Evolutionary conservation across 2,329 filamentous ascomycete genomes (phyloP).

Genomic region (Colletotrichum sp.): DNA sequence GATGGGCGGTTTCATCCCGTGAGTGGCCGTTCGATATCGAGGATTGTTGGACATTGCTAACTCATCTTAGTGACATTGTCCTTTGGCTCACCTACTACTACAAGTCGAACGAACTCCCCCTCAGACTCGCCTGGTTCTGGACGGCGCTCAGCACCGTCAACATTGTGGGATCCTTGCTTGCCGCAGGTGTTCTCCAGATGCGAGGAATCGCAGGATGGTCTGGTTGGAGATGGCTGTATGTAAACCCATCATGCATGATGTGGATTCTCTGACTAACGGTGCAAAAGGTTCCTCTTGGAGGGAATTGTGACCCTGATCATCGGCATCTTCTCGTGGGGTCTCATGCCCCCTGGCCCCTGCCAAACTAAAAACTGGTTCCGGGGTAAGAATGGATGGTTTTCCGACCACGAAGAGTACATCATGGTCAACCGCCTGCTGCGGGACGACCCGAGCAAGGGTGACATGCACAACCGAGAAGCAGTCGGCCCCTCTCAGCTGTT

Average conservation of each 20-base stretch:
- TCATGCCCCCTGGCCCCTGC: conserved; percentile 51
- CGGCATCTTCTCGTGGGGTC: conserved; percentile 47
- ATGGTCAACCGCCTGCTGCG: conserved; percentile 65
- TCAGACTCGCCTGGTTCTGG: conserved; percentile 35
- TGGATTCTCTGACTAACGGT: background rate
- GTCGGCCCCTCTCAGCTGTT: conserved; percentile 51
- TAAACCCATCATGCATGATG: background rate
- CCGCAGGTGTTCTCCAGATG: conserved; percentile 37
- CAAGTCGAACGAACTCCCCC: conserved; percentile 33
- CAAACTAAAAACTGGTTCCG: conserved; percentile 62
- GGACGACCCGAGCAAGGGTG: conserved; percentile 65
- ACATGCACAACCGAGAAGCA: conserved; percentile 63
- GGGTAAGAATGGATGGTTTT: conserved; percentile 66
- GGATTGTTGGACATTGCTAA: background rate
- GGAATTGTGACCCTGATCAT: conserved; percentile 44
- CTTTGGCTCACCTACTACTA: conserved; percentile 37
- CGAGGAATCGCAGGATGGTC: conserved; percentile 39
- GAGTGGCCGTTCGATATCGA: conserved; percentile 14
- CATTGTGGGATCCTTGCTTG: conserved; percentile 52
- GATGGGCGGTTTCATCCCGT: conserved; percentile 57
- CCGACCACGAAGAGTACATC: conserved; percentile 64
- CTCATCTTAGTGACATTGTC: conserved; percentile 27
- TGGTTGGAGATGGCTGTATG: conserved; percentile 47
- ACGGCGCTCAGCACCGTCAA: conserved; percentile 29
- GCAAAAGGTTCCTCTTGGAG: conserved; percentile 55